Evolutionary conservation across 352 stramenopile species (phyloP), one percentile per base, ranked within the genome.

Genomic region (Phytopythium chamaehyphon): DNA sequence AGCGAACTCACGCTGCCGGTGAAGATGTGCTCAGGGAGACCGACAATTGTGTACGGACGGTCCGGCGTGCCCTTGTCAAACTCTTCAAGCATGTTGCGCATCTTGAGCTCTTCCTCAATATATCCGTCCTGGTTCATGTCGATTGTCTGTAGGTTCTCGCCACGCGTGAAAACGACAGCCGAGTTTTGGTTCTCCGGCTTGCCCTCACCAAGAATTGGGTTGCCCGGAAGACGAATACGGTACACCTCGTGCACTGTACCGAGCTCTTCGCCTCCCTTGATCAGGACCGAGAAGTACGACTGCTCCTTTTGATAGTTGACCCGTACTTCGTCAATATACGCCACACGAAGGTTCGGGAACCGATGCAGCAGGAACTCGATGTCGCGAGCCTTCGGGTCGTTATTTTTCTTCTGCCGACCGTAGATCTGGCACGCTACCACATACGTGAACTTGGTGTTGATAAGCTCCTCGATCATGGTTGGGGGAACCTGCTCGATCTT

Each of bases 111-210:
- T 70, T 99, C 97, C 62, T 99, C 97, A 39, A 99, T 97, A 69
- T 99, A 99, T 40, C 95, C 95, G 66, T 98, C 94, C 65, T 99
- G 97, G 73, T 99, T 99, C 97, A 99, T 99, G 67, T 99, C 97
- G 69, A 99, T 99, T 10, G 96, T 98, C 75, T 99, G 97, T 42
- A 99, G 57, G 40, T 96, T 97, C 70, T 99, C 95, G 55, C 96
- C 96, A 22, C 97, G 85, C 8, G 96, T 98, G 68, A 99, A 99
- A 53, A 99, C 98, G 57, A 99, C 96, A 4, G 97, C 97, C 10
- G 98, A 83, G 61, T 99, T 99, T 61, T 99, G 97, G 78, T 99
- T 99, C 67, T 99, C 97, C n/a, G 97, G 97, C 64, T 99, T 99
- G 57, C 97, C 97, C 77, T 99, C 97, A 40, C 97, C 97, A 38